A percentile compares a stretch with the other conserved stretches of the same genome.
Conservation (phyloP, 352 stramenopile species). For the Globisporangium paroecandrum region DNA sequence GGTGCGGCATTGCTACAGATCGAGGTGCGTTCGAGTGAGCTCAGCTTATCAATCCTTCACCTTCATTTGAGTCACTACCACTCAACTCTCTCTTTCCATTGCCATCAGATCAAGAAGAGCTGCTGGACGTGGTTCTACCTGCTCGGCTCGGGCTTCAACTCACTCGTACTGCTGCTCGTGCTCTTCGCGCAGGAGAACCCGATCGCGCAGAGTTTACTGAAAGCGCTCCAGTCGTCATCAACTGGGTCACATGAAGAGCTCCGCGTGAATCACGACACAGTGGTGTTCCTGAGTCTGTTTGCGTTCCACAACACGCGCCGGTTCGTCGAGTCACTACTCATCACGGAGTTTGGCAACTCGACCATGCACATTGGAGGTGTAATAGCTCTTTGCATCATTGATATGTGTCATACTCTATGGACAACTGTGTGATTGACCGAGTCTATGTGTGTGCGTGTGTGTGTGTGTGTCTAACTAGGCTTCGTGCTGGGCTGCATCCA, state of each 20-base stretch:
- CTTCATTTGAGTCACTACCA: background rate
- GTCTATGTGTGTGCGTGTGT: background rate
- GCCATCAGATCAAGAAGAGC: slow-evolving; percentile 35
- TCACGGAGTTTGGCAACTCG: slow-evolving; percentile 65
- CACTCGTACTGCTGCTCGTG: slow-evolving; percentile 27
- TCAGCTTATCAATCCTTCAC: background rate
- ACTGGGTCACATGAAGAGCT: slow-evolving; percentile 5
- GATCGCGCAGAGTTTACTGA: slow-evolving; percentile 32
- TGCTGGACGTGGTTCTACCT: slow-evolving; percentile 79
- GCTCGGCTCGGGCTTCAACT: slow-evolving; percentile 45
- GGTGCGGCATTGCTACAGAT: slow-evolving; percentile 28
- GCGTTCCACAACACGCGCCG: slow-evolving; percentile 47
- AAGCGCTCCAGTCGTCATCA: slow-evolving; percentile 26
- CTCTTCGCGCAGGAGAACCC: slow-evolving; percentile 27
- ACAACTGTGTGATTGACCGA: background rate
- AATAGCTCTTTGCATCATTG: slow-evolving; percentile 7
- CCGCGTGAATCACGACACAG: slow-evolving; percentile 34
- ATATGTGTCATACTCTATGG: background rate
- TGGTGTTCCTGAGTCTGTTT: slow-evolving; percentile 51
- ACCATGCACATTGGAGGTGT: slow-evolving; percentile 55
- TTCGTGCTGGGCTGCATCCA: slow-evolving; percentile 54
- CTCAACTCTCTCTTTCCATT: background rate
- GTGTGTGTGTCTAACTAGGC: slow-evolving; percentile 22
- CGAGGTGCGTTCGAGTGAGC: slow-evolving; percentile 21
- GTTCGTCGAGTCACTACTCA: slow-evolving; percentile 53